A percentile compares a stretch with the other conserved stretches of the same genome.
Conservation (phyloP, 2,329 filamentous ascomycete species). For the Paraconiothyrium sp. region DNA sequence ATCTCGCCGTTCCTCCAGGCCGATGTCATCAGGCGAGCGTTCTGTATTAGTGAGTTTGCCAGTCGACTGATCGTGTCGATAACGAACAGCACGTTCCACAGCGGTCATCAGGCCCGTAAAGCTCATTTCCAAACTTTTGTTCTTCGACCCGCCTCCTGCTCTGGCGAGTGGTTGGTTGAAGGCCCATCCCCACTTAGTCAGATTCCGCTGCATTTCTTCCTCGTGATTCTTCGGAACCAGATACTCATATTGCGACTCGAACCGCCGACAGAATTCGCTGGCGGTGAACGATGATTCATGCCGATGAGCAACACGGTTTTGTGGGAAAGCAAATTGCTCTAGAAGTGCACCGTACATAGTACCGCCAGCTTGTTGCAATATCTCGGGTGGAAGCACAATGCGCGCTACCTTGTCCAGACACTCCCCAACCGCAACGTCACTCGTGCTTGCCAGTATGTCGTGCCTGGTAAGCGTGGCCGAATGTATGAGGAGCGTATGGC, state of each 20-base stretch:
- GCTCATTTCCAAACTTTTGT: constrained; percentile 45
- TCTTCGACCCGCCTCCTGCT: constrained; percentile 45
- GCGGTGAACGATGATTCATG: constrained; percentile 30
- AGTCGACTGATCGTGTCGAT: constrained; percentile 43
- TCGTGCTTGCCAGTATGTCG: constrained; percentile 74
- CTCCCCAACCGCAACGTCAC: constrained; percentile 89
- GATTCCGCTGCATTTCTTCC: constrained; percentile 63
- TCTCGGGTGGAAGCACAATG: constrained; percentile 71
- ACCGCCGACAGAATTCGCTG: constrained; percentile 27
- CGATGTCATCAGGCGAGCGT: constrained; percentile 54
- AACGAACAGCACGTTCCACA: constrained; percentile 66
- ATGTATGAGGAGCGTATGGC: constrained; percentile 86
- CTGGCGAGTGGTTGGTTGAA: constrained; percentile 74
- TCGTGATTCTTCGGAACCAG: constrained; percentile 66
- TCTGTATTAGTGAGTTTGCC: constrained; percentile 39
- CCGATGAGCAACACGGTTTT: constrained; percentile 29
- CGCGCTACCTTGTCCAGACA: constrained; percentile 88
- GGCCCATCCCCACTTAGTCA: constrained; percentile 69
- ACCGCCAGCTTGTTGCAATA: constrained; percentile 64
- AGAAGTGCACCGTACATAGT: constrained; percentile 85
- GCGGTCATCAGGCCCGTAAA: constrained; percentile 77
- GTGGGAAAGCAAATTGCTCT: constrained; percentile 80
- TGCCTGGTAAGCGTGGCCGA: constrained; percentile 76
- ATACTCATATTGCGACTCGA: constrained; percentile 60
- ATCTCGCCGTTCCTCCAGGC: constrained; percentile 68